Evolutionary conservation across 2,329 filamentous ascomycete species (phyloP).

Genomic region (Penicillium brasilianum): DNA sequence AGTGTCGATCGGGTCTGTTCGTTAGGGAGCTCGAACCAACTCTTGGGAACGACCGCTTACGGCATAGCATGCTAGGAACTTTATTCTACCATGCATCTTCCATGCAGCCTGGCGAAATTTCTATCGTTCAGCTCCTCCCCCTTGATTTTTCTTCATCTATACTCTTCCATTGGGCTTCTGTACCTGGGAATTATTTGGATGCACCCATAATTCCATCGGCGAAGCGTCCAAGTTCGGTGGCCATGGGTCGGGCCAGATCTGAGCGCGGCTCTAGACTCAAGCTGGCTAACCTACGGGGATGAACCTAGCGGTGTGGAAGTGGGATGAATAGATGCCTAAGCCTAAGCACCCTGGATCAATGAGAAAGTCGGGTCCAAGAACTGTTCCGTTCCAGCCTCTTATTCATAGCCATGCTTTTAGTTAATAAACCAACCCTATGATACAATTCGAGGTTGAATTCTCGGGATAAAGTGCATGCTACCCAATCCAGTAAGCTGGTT

Average conservation of each 20-base stretch:
- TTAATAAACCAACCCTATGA: background rate
- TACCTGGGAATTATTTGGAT: background rate
- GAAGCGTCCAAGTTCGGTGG: background rate
- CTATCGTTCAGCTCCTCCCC: background rate
- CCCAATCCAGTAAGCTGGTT: background rate
- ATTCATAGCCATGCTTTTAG: background rate
- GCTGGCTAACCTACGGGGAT: no score
- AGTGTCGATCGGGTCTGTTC: background rate
- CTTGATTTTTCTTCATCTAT: background rate
- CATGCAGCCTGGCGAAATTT: background rate
- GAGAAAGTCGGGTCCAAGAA: background rate
- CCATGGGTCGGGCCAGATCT: background rate
- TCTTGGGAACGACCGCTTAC: background rate
- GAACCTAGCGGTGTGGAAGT: background rate
- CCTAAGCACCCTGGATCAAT: background rate
- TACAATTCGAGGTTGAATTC: slow-evolving; percentile 1
- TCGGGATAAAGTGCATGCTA: background rate
- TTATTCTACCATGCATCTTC: background rate
- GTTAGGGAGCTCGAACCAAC: background rate
- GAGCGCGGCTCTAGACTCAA: background rate
- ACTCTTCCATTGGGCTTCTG: no score
- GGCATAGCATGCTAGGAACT: background rate
- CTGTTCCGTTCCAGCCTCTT: background rate
- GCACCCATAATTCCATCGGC: background rate
- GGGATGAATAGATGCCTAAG: background rate